Evolutionary conservation across 129 eudicot species (phyloP).

Genomic region (Solidago caesia): DNA sequence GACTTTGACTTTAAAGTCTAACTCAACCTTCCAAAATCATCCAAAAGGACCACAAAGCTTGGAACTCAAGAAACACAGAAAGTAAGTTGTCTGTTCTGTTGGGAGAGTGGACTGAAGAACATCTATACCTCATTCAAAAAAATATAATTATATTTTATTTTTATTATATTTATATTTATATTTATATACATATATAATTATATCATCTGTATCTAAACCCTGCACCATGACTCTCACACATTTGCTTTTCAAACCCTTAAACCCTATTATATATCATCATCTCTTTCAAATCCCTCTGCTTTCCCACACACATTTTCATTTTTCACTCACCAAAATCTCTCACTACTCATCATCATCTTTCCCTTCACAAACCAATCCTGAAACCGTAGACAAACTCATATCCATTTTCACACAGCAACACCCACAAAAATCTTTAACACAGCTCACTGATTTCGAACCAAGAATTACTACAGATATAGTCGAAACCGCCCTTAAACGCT

Average conservation of each 20-base stretch:
- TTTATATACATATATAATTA: no score
- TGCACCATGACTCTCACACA: no score
- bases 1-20: no score
- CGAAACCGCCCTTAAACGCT: constrained; percentile 48
- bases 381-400: constrained; percentile 41
- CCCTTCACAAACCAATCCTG: constrained; percentile 24
- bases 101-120: no score
- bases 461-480: constrained; percentile 53
- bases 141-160: no score
- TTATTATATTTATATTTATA: no score
- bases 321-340: constrained; percentile 24
- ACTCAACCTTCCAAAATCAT: no score
- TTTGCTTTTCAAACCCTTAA: constrained; percentile 16
- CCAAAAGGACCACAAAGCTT: no score
- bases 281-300: constrained; percentile 24
- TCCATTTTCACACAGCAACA: constrained; percentile 44
- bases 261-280: background rate
- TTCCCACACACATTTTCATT: constrained; percentile 10
- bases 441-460: constrained; percentile 44
- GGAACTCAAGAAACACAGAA: no score
- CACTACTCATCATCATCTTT: constrained; percentile 17
- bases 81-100: no score
- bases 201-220: no score
- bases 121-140: no score
- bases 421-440: constrained; percentile 21